Base-by-base conservation (phyloP, 495 filamentous ascomycete genomes). In the Neurospora sp. region DNA sequence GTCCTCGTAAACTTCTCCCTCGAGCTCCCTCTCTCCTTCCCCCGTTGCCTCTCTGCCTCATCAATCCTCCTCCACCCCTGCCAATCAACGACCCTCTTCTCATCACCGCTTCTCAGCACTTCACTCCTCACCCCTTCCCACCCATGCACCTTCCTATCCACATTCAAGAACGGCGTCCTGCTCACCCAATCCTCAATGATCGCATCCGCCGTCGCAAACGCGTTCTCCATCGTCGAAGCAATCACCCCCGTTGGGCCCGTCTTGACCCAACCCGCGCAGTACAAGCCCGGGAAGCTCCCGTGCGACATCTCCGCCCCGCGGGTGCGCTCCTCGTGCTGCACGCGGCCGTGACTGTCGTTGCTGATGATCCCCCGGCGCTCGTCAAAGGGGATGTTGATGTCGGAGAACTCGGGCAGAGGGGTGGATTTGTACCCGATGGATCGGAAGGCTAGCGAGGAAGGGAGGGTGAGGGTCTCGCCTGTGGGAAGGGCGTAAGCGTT, bases 191-290 rank as follows among this genome's bases (percentile, higher is more conserved):
- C 96, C 10, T 85, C 79, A 0, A 86, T 87, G 69, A 99, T 90
- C 3, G 90, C 89, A 79, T 97, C 94, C 0, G 89, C 96, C 2
- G 94, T 97, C 20, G 88, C 87, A 77, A 98, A 98, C 1, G 94
- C 96, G 81, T 98, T 96, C 70, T 91, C 89, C 95, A 99, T 97
- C 0, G 96, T 99, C 38, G 90, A 93, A 10, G 96, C 95, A 80
- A 99, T 98, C 4, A 98, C 95, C 7, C 96, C 96, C 6, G 94
- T 97, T 0, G 96, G 96, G 1, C 96, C 96, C 53, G 93, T 87
- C 82, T 98, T 98, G 27, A 97, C 94, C 96, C 96, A 99, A 4
- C 96, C 96, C 27, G 94, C 93, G 75, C 93, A 95, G 81, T 99
- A 99, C 20, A 97, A 77, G 1, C 96, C 96, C 2, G 92, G 91